Evolutionary conservation across 345 rosid genomes (phyloP).

Genomic region (Ailanthus altissimus): DNA sequence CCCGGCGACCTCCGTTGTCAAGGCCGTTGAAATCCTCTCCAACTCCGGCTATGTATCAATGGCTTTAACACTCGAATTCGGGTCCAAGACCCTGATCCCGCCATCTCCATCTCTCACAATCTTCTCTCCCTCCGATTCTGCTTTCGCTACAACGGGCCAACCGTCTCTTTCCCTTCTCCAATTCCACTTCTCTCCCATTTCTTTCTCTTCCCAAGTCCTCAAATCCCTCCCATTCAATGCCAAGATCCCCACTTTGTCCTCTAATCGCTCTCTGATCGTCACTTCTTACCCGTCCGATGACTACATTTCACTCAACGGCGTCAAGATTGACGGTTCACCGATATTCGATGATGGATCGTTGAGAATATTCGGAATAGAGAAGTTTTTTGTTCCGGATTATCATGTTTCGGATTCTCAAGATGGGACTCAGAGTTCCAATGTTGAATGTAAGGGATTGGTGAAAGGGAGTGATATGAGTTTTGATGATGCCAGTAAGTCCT

Average conservation of each 20-base stretch:
- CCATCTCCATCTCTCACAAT: conserved; percentile 34
- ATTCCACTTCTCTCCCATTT: conserved; percentile 36
- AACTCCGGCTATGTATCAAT: conserved; percentile 30
- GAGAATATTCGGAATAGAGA: conserved; percentile 29
- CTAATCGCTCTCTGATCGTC: conserved; percentile 30
- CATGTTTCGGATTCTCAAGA: background rate
- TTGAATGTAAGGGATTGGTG: conserved; percentile 2
- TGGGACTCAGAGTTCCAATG: background rate
- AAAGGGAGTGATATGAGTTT: background rate
- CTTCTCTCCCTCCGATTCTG: conserved; percentile 38
- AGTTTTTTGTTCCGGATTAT: conserved; percentile 32
- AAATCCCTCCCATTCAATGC: conserved; percentile 31
- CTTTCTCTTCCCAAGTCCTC: conserved; percentile 19
- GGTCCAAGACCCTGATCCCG: conserved; percentile 19
- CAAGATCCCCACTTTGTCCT: conserved; percentile 38
- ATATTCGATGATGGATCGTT: conserved; percentile 36
- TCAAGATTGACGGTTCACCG: conserved; percentile 19
- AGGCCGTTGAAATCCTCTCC: conserved; percentile 29
- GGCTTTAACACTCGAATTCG: conserved; percentile 40
- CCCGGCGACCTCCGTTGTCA: conserved; percentile 18
- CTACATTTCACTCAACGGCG: conserved; percentile 25
- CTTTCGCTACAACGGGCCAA: conserved; percentile 34
- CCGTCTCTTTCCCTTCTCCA: conserved; percentile 41
- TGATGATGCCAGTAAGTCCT: background rate
- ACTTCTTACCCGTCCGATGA: conserved; percentile 24